Base-by-base conservation (phyloP, 2,329 filamentous ascomycete genomes). In the Rhytidhysteron rufulum region DNA sequence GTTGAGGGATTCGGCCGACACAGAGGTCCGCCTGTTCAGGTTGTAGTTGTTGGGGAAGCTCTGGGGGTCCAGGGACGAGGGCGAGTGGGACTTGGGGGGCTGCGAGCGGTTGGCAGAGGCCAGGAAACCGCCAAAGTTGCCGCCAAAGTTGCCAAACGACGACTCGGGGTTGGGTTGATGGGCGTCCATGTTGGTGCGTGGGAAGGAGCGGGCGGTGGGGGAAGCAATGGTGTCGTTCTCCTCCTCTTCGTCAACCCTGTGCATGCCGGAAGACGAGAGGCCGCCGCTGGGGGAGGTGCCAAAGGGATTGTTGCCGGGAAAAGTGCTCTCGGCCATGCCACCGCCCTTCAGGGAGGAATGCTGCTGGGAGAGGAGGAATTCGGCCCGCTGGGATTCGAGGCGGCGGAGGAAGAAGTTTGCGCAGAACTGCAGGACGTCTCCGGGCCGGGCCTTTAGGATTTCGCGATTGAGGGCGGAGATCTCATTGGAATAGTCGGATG, bases 1-100 rank as follows among this genome's bases (percentile, higher is more conserved):
- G 66, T 95, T 95, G 58, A 97, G 77, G 2, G 91, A 96, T 69
- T 98, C 93, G 37, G 93, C 93, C 30, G 93, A 97, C 39, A 98
- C 93, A 3, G 93, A 97, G 29, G 90, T 96, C 56, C 93, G 87
- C 49, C 93, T 86, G 55, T 82, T 86, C 68, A 95, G 84, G 66
- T 95, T 95, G 71, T 96, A 97, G 65, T 97, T 90, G 54, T 80
- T 85, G 41, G 93, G 93, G 60, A 95, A 88, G 54, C 80, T 82
- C 50, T 87, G 82, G 29, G 77, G 70, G 44, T 79, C 78, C 42
- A 76, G 74, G 17, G 73, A 51, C 45, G 59, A 62, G 63, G 53
- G 66, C 66, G 62, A 75, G 61, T 53, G 72, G 40, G 44, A 66
- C 58, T 44, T 63, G 60, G 61, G 66, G 17, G 58, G 54, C 58